Conservation (phyloP, 768 basidiomycete genomes). For the Lentinula sp. region DNA sequence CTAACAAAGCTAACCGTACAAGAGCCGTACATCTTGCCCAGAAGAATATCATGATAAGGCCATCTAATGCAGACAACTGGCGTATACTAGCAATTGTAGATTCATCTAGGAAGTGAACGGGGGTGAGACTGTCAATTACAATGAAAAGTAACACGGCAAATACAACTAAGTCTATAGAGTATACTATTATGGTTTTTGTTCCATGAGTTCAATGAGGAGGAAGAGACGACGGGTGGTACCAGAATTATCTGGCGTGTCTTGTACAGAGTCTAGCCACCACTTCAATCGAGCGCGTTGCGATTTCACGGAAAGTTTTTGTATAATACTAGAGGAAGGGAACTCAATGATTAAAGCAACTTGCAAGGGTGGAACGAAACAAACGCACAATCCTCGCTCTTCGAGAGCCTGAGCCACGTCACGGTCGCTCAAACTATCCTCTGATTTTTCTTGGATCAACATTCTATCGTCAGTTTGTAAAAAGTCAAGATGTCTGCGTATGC, state of each 20-base stretch:
- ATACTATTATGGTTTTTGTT: neutral
- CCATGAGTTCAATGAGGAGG: slow-evolving; percentile 34
- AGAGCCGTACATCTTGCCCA: slow-evolving; percentile 45
- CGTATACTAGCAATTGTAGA: slow-evolving; percentile 47
- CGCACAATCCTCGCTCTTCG: slow-evolving; percentile 75
- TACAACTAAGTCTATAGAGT: neutral
- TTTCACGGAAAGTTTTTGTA: slow-evolving; percentile 31
- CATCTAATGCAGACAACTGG: slow-evolving; percentile 22
- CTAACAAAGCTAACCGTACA: slow-evolving; percentile 19
- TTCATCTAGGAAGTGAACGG: slow-evolving; percentile 29
- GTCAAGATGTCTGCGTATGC: slow-evolving; percentile 33
- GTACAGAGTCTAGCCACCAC: slow-evolving; percentile 60
- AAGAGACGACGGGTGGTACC: slow-evolving; percentile 43
- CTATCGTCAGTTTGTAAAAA: slow-evolving; percentile 60
- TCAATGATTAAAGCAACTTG: neutral
- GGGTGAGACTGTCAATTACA: slow-evolving; percentile 7
- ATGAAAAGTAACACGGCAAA: neutral
- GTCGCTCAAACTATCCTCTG: slow-evolving; percentile 36
- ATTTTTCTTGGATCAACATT: slow-evolving; percentile 46
- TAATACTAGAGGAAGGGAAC: slow-evolving; percentile 22
- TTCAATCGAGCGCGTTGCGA: slow-evolving; percentile 44
- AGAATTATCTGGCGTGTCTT: slow-evolving; percentile 27
- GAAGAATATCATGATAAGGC: slow-evolving; percentile 57
- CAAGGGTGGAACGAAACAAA: slow-evolving; percentile 7
- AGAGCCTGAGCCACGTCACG: slow-evolving; percentile 61